A percentile compares a stretch with the other conserved stretches of the same genome.
Conservation (phyloP, 345 rosid species). For the Lepidium africanum region DNA sequence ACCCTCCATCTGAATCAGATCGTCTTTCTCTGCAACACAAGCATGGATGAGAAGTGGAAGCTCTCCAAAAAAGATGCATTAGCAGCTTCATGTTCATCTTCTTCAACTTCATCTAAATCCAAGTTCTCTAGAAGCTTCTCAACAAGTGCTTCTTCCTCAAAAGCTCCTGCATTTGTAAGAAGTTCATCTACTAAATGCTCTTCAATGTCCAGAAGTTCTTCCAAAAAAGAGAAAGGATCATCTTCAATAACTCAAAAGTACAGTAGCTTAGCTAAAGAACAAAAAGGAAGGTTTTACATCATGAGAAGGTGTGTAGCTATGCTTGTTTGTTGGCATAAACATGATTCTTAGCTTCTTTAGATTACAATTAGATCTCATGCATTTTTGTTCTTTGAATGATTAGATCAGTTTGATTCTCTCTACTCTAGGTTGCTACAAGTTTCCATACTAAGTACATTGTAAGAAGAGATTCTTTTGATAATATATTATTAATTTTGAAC, state of each 20-base stretch:
- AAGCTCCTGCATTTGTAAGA: conserved; percentile 40
- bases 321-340: conserved; percentile 98
- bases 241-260: conserved; percentile 60
- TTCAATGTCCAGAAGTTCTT: conserved; percentile 41
- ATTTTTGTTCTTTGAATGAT: conserved; percentile 1
- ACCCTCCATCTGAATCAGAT: not conserved
- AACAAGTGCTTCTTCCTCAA: conserved; percentile 59
- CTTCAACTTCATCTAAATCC: conserved; percentile 38
- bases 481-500: conserved; percentile 15
- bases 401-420: conserved; percentile 26
- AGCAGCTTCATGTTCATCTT: conserved; percentile 20
- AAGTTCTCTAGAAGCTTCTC: conserved; percentile 59
- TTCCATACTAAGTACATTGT: conserved; percentile 32
- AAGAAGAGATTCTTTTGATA: conserved; percentile 32
- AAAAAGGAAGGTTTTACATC: conserved; percentile 88
- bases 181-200: conserved; percentile 50
- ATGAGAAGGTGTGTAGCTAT: conserved; percentile 97
- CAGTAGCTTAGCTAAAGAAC: conserved; percentile 85
- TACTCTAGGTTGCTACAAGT: conserved; percentile 33
- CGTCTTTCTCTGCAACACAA: not conserved
- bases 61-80: conserved; percentile 46
- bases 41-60: conserved; percentile 84
- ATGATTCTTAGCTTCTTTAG: conserved; percentile 41
- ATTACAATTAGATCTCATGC: conserved; percentile 9
- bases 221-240: conserved; percentile 59